phyloP scores from a whole-genome alignment of 2,329 filamentous ascomycete genomes.

The Colletotrichum eremochloae region DNA sequence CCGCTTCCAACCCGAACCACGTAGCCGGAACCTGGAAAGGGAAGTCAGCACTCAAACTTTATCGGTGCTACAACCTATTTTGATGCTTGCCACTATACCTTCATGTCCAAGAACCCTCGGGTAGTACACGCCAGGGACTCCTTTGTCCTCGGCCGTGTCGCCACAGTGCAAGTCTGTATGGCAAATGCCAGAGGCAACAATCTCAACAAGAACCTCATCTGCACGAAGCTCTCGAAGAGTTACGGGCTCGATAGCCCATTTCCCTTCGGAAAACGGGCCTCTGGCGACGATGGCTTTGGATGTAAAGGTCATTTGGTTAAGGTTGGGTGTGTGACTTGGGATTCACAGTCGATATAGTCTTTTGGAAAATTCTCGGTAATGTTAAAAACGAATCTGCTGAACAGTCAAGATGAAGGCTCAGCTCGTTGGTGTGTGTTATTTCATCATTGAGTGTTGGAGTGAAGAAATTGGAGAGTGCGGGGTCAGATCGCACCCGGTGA shows the following conservation, averaged over 20 bases:
- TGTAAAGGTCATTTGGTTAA: slow-evolving; percentile 44
- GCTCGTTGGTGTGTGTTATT: not conserved
- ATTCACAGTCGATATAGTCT: not conserved
- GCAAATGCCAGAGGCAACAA: slow-evolving; percentile 67
- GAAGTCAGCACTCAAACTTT: not conserved
- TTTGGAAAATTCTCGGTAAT: not conserved
- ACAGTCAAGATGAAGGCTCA: not conserved
- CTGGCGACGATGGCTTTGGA: slow-evolving; percentile 50
- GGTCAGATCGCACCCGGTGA: not conserved
- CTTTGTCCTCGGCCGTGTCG: slow-evolving; percentile 44
- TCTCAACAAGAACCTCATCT: slow-evolving; percentile 65
- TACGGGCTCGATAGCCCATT: slow-evolving; percentile 51
- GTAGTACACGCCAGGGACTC: slow-evolving; percentile 38
- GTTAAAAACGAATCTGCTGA: too few relatives aligned
- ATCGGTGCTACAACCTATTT: too few relatives aligned
- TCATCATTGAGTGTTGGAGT: not conserved
- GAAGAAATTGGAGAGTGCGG: slow-evolving; percentile 6
- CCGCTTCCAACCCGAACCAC: slow-evolving; percentile 59
- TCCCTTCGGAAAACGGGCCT: slow-evolving; percentile 49
- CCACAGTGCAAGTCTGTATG: slow-evolving; percentile 66
- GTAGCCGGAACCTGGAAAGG: slow-evolving; percentile 56
- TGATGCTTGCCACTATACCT: slow-evolving; percentile 49
- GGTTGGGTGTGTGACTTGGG: not conserved
- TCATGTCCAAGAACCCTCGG: slow-evolving; percentile 65
- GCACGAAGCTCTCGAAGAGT: slow-evolving; percentile 45